Evolutionary conservation across 768 basidiomycete genomes (phyloP).

Genomic region (Pleurotus pulmonarius): DNA sequence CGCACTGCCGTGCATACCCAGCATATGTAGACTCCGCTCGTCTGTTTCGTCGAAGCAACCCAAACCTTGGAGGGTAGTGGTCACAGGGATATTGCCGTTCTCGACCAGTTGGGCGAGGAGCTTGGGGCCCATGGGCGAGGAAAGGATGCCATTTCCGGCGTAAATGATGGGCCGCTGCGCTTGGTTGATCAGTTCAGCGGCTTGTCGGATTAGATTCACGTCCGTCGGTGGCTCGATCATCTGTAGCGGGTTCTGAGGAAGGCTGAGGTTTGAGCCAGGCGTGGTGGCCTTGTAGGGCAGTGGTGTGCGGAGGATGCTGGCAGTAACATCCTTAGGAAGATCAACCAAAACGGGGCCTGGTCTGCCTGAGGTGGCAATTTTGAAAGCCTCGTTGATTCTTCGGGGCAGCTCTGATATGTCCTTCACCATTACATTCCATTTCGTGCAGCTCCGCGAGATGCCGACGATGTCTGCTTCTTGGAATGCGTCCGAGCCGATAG

Average conservation of each 20-base stretch:
- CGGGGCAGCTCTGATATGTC: constrained; percentile 92
- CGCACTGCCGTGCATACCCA: constrained; percentile 97
- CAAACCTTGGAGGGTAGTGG: constrained; percentile 93
- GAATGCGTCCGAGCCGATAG: constrained; percentile 98
- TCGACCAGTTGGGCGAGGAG: constrained; percentile 76
- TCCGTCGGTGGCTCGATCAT: constrained; percentile 58
- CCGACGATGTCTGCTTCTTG: constrained; percentile 98
- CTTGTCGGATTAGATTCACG: constrained; percentile 65
- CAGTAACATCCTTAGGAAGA: constrained; percentile 98
- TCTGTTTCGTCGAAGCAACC: constrained; percentile 93
- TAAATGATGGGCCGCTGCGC: constrained; percentile 91
- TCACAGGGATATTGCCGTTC: constrained; percentile 93
- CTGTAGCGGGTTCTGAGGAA: constrained; percentile 73
- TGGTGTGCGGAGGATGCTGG: constrained; percentile 81
- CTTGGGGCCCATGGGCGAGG: constrained; percentile 75
- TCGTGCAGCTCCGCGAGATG: constrained; percentile 95
- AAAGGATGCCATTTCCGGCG: constrained; percentile 87
- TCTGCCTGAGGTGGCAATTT: constrained; percentile 95
- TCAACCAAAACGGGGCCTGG: constrained; percentile 98
- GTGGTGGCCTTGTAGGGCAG: constrained; percentile 85
- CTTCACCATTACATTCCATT: constrained; percentile 99
- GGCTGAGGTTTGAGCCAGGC: constrained; percentile 68
- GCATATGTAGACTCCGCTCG: constrained; percentile 88
- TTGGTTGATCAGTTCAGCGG: constrained; percentile 88
- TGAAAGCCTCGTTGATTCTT: constrained; percentile 98